Evolutionary conservation across 768 basidiomycete species (phyloP), one percentile per base, ranked within the genome.

Genomic region (Filobasidium floriforme): DNA sequence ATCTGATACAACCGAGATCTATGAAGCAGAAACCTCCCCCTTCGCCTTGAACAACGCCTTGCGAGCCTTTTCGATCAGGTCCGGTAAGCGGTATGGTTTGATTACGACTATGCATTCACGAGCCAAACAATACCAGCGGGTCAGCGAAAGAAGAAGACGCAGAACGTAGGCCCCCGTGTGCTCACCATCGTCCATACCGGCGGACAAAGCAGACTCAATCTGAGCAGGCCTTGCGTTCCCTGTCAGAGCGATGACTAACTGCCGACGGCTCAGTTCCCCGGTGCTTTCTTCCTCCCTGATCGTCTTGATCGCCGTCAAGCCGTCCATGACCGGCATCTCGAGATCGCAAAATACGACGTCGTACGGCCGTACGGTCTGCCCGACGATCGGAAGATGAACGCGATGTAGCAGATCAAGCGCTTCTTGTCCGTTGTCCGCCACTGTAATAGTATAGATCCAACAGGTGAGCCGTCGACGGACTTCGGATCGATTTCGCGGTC

Each of bases 281-380:
- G 63, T 71, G 29, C 65, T 60, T 65, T 76, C 76, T 63, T 72
- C 73, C 19, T 69, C 69, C 46, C 76, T 41, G 12, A 77, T 72
- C 61, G 74, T 68, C 12, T 66, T 41, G 26, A 77, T 60, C 0
- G 74, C 73, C 6, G 76, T 77, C 29, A 77, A 55, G 9, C 76
- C 76, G 55, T 77, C 76, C 76, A 77, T 77, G 26, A 77, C 75
- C n/a, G 76, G 76, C 76, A 77, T 77, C 55, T 76, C 75, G 0
- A 76, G 44, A 52, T 77, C 76, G 71, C 75, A 72, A 15, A 77
- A 41, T 7, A 76, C 66, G 43, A 69, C 70, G 60, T 77, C 74
- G 64, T 72, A 77, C 6, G 68, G 67, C 44, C 71, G 4, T 22
- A 6, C 15, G 14, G 46, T 49, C 46, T 22, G 22, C 18, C 15